Evolutionary conservation across 2,329 filamentous ascomycete species (phyloP).

Genomic region (Diaporthe batatas): DNA sequence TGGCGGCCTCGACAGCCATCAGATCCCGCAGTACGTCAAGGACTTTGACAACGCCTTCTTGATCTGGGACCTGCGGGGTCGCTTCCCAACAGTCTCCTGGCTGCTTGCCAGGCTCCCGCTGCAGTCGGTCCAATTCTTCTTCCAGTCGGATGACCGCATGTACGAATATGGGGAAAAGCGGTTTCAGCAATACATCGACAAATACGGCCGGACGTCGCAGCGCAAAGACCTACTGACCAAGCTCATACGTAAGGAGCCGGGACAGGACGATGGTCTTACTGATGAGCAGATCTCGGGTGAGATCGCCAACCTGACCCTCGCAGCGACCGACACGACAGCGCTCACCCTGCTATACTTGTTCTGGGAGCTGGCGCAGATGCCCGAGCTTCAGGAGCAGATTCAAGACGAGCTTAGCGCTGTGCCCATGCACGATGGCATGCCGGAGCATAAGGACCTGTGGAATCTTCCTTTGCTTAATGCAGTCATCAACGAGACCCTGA

Average conservation of each 20-base stretch:
- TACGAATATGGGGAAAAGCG: slow-evolving; percentile 4
- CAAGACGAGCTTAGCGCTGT: background rate
- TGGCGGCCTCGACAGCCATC: slow-evolving; percentile 7
- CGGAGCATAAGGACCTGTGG: slow-evolving; percentile 17
- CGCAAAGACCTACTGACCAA: slow-evolving; percentile 1
- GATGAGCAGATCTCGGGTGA: slow-evolving; percentile 17
- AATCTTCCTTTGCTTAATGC: slow-evolving; percentile 9
- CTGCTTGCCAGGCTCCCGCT: slow-evolving; percentile 6
- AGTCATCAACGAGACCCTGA: slow-evolving; percentile 5
- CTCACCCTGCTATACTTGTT: slow-evolving; percentile 7
- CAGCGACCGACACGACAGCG: slow-evolving; percentile 5
- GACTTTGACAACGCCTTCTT: slow-evolving; percentile 11
- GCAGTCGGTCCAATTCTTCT: background rate
- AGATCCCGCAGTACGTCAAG: slow-evolving; percentile 14
- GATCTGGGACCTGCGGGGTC: slow-evolving; percentile 16
- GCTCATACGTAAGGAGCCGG: slow-evolving; percentile 15
- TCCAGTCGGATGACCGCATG: slow-evolving; percentile 1
- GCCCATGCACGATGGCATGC: background rate
- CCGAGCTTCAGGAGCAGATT: slow-evolving; percentile 6
- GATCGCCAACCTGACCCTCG: slow-evolving; percentile 14
- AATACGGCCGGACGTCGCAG: slow-evolving; percentile 14
- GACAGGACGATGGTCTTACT: slow-evolving; percentile 6
- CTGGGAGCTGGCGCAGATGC: slow-evolving; percentile 16
- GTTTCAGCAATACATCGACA: slow-evolving; percentile 17
- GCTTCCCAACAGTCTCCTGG: slow-evolving; percentile 6